Percentiles rank a stretch among this genome's conserved stretches.
phyloP scores from a whole-genome alignment of 1,284 basidiomycete genomes.

The Mycosarcoma mackinlayi region DNA sequence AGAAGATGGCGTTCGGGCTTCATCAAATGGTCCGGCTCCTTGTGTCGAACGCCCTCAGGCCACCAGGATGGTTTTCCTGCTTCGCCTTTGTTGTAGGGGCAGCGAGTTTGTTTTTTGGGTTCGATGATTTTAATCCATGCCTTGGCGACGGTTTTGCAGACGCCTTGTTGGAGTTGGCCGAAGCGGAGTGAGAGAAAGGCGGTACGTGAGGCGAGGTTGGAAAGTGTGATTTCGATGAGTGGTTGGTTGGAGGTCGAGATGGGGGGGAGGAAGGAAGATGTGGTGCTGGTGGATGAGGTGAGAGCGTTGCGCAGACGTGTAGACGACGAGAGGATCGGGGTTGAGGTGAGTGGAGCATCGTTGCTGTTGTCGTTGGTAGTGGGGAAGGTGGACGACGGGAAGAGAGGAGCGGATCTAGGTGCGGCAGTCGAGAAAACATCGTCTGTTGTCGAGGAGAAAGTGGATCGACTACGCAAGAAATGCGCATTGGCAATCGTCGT shows the following conservation, averaged over 20 bases:
- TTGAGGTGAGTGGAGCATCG: constrained; percentile 18
- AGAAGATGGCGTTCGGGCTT: constrained; percentile 70
- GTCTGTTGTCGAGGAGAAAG: background rate
- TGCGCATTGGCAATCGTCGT: constrained; percentile 45
- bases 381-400: constrained; percentile 11
- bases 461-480: constrained; percentile 19
- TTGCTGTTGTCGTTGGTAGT: background rate
- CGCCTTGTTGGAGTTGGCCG: constrained; percentile 71
- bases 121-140: constrained; percentile 71
- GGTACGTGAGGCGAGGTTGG: constrained; percentile 48
- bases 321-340: constrained; percentile 13
- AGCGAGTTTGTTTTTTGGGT: constrained; percentile 72
- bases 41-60: constrained; percentile 71
- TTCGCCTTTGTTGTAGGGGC: constrained; percentile 73
- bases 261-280: background rate
- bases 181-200: constrained; percentile 66
- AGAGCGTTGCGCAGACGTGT: constrained; percentile 14
- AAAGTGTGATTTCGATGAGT: constrained; percentile 25
- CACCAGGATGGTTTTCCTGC: constrained; percentile 72
- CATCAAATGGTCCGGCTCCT: constrained; percentile 72
- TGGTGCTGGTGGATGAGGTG: background rate
- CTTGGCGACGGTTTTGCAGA: constrained; percentile 72
- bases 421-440: constrained; percentile 3
- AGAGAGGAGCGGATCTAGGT: constrained; percentile 51
- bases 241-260: background rate